Conservation (phyloP, 1,284 basidiomycete species). For the Ceratobasidium papillatum region DNA sequence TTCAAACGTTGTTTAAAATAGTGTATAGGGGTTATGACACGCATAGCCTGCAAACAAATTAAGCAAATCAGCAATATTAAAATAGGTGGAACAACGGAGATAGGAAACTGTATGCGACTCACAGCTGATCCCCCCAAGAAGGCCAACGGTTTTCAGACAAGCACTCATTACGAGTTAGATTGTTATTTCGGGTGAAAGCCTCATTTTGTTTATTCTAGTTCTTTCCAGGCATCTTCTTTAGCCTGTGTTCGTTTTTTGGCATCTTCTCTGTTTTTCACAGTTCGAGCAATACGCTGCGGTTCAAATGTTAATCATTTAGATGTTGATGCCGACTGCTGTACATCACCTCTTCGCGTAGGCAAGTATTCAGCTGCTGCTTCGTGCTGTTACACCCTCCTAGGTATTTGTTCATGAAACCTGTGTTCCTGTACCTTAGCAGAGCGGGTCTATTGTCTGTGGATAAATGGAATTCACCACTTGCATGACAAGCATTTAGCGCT, state of each 20-base stretch:
- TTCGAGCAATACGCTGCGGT: constrained; percentile 70
- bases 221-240: constrained; percentile 15
- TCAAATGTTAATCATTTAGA: constrained; percentile 12
- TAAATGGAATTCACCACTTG: constrained; percentile 28
- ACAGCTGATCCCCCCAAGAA: background rate
- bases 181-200: background rate
- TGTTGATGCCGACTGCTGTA: constrained; percentile 6
- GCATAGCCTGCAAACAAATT: constrained; percentile 3
- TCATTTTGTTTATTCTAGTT: constrained; percentile 8
- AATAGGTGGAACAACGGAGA: background rate
- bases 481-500: constrained; percentile 26
- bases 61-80: background rate
- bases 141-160: background rate
- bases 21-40: constrained; percentile 1
- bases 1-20: background rate
- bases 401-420: constrained; percentile 43
- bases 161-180: background rate
- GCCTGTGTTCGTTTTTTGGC: constrained; percentile 63
- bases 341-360: constrained; percentile 78
- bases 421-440: constrained; percentile 37
- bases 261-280: constrained; percentile 70
- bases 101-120: background rate
- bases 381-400: constrained; percentile 66
- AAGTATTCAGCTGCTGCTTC: constrained; percentile 76
- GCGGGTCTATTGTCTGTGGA: constrained; percentile 35